These are phyloP conservation scores for Ephemerocybe angulata DNA, from an alignment of 768 basidiomycete species.

Conservation along the genomic window DNA sequence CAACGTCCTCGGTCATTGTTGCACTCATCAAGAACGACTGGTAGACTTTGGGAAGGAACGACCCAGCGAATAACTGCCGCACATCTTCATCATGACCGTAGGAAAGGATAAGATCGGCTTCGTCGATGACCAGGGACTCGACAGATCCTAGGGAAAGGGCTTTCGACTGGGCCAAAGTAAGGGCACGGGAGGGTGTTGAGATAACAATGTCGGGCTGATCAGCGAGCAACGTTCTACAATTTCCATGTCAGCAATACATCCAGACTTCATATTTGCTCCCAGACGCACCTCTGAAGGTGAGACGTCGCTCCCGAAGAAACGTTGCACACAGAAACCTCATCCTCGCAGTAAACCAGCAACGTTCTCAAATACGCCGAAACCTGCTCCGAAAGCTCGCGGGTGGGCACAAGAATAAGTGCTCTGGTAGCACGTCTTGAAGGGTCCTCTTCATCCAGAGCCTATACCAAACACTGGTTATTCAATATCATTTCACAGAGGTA, in stretches of 20 bases:
- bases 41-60: constrained; percentile 73
- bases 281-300: constrained; percentile 69
- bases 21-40: constrained; percentile 97
- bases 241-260: background rate
- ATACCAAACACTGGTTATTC: constrained; percentile 4
- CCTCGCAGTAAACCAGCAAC: constrained; percentile 76
- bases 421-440: constrained; percentile 56
- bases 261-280: background rate
- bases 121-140: constrained; percentile 91
- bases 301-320: constrained; percentile 67
- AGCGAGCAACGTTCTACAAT: constrained; percentile 37
- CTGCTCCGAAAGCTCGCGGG: constrained; percentile 90
- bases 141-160: constrained; percentile 60
- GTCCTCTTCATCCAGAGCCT: constrained; percentile 40
- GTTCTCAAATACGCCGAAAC: constrained; percentile 65
- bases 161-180: constrained; percentile 34
- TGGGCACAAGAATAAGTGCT: constrained; percentile 81
- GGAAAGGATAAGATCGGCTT: constrained; percentile 94
- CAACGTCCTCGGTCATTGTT: constrained; percentile 95
- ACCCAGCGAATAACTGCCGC: constrained; percentile 62
- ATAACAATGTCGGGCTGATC: constrained; percentile 40
- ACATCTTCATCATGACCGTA: constrained; percentile 95
- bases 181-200: constrained; percentile 36
- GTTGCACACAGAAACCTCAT: constrained; percentile 68
- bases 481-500: background rate